Conservation (phyloP, 371 early-diverging fungal species). For the Lichtheimia corymbifera region DNA sequence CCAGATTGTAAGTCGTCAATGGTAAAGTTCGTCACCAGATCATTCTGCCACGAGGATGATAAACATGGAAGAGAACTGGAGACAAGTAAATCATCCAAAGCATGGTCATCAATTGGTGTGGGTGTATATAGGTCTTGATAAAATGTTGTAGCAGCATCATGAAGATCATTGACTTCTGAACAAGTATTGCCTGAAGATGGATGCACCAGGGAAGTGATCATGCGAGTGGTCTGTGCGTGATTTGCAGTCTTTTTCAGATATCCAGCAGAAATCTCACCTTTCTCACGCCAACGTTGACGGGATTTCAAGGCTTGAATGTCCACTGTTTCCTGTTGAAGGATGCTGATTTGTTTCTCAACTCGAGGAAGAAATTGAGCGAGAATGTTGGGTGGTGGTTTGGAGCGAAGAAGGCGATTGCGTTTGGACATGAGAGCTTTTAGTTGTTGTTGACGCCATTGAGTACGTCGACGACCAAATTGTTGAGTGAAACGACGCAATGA, state of each 20-base stretch:
- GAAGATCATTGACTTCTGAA: neutral
- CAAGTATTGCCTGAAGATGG: neutral
- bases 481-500: neutral
- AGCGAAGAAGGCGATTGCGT: neutral
- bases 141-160: slow-evolving; percentile 3
- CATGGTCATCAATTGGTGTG: neutral
- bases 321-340: slow-evolving; percentile 5
- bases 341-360: slow-evolving; percentile 1
- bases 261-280: slow-evolving; percentile 5
- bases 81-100: neutral
- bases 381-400: neutral
- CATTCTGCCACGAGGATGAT: neutral
- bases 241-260: slow-evolving; percentile 5
- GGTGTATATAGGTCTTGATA: slow-evolving; percentile 7
- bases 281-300: slow-evolving; percentile 8
- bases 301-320: slow-evolving; percentile 6
- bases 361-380: neutral
- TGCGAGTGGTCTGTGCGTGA: neutral
- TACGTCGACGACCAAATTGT: neutral
- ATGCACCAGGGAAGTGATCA: neutral
- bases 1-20: slow-evolving; percentile 2
- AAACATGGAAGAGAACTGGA: neutral
- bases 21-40: slow-evolving; percentile 6
- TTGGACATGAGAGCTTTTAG: neutral
- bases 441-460: neutral